Base-by-base conservation (phyloP, 2,329 filamentous ascomycete species). In the Eurotiales sp. region DNA sequence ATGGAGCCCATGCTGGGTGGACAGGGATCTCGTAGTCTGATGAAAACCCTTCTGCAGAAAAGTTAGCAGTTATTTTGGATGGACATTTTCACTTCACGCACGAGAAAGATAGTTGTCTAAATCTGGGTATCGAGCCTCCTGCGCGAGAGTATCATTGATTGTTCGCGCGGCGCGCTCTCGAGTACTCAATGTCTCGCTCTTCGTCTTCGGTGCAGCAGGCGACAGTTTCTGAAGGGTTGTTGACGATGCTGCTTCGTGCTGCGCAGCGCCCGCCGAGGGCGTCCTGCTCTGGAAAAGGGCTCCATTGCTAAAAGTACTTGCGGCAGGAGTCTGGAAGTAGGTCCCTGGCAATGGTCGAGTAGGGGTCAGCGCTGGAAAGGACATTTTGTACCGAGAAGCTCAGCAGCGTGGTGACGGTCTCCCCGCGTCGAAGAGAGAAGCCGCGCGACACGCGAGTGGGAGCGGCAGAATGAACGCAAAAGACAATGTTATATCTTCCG, bases 101-200 rank as follows among this genome's bases (percentile, higher is more conserved):
- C 90, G 89, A 72, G 85, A 83, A 62, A 95, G 84, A 72, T 96
- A 96, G 52, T 83, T 87, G 68, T 97, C 92, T 15, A 99, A 76
- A 57, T 95, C 89, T 6, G 91, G 91, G 64, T 90, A 99, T 64
- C 83, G 83, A 61, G 85, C 83, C 64, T 97, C 92, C 53, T 80
- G 77, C 53, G 82, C 77, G 40, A 97, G 74, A 40, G 87, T 85
- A 58, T 84, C 81, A 69, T 95, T 95, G 68, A 99, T 86, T 17
- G 87, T 91, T 58, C 79, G 80, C 42, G 90, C 89, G 17, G 90
- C 93, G 69, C 89, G 87, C 59, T 88, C 81, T 54, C 95, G 80
- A 0, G 88, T 87, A 40, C 82, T 83, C 42, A 87, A 63, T n/a
- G 72, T 67, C 54, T 78, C 76, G 50, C 73, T 69, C 56, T 77